Conservation (phyloP, 208 protist genomes). For the Leishmania amazonensis region DNA sequence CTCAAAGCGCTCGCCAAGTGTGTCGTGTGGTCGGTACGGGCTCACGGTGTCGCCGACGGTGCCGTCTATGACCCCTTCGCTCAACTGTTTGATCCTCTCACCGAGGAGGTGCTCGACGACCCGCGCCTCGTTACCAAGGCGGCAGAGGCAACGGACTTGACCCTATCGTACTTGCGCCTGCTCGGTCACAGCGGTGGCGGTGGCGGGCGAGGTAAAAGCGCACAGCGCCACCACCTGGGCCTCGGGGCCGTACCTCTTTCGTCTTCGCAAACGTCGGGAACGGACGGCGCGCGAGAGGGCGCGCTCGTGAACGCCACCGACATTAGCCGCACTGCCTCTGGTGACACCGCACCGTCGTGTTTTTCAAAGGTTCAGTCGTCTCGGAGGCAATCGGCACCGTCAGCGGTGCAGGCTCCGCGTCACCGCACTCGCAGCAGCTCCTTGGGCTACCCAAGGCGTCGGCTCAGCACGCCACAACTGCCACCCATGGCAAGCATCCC, state of each 20-base stretch:
- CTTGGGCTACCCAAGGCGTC: not conserved
- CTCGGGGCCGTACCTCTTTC: conserved; percentile 5
- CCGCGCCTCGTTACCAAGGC: conserved; percentile 52
- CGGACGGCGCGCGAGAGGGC: not conserved
- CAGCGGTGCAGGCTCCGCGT: not conserved
- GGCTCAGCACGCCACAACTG: conserved; percentile 1
- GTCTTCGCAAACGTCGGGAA: conserved; percentile 4
- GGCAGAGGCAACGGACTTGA: conserved; percentile 48
- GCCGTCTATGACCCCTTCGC: conserved; percentile 33
- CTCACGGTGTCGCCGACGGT: conserved; percentile 2
- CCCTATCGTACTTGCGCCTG: conserved; percentile 34
- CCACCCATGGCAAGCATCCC: not conserved
- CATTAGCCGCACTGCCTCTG: not conserved
- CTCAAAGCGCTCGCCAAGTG: conserved; percentile 36
- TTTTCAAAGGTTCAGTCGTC: not conserved
- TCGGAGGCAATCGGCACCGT: not conserved
- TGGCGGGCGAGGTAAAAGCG: not conserved
- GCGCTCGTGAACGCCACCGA: conserved; percentile 7
- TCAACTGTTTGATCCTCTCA: conserved; percentile 21
- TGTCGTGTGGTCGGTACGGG: conserved; percentile 16
- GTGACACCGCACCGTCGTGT: not conserved
- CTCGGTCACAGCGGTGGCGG: conserved; percentile 13
- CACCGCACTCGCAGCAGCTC: conserved; percentile 2
- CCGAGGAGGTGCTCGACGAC: conserved; percentile 40
- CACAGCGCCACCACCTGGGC: conserved; percentile 2